These are phyloP conservation scores for Coprinellus aureogranulatus DNA, from an alignment of 768 basidiomycete species.

Conservation along the genomic window DNA sequence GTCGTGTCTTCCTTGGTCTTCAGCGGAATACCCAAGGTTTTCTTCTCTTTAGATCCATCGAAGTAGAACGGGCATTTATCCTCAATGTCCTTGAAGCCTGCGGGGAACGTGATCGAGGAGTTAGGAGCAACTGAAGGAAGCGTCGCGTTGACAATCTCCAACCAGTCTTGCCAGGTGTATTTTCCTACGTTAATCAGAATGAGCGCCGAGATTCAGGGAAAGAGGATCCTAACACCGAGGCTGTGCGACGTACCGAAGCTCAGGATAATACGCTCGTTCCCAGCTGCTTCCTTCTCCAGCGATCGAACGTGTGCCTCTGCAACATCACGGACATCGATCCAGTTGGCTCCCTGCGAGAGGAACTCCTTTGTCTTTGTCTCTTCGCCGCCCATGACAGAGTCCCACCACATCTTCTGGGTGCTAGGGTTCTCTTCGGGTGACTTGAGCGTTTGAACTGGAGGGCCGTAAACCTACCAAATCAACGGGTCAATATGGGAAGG, in stretches of 20 bases:
- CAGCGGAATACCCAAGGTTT: not conserved
- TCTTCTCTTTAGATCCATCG: not conserved
- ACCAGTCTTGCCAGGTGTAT: too few species aligned
- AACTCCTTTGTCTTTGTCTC: too few species aligned
- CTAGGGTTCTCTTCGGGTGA: not conserved
- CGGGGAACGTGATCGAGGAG: not conserved
- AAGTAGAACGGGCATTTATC: not conserved
- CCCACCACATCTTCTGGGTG: conserved; percentile 13
- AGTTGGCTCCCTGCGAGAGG: too few species aligned
- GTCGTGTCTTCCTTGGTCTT: not conserved
- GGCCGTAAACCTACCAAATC: too few species aligned
- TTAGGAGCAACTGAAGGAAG: not conserved
- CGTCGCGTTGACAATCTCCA: too few species aligned
- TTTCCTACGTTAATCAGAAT: too few species aligned
- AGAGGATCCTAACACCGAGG: too few species aligned
- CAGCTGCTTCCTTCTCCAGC: conserved; percentile 45
- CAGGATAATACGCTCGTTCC: conserved; percentile 44
- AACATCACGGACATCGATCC: conserved; percentile 24
- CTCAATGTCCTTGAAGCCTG: not conserved
- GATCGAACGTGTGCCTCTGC: conserved; percentile 53
- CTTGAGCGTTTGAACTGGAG: too few species aligned
- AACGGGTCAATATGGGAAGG: too few species aligned
- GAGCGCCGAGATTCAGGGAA: too few species aligned
- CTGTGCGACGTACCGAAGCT: not conserved
- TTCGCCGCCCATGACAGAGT: conserved; percentile 12